Percentiles rank a stretch among this genome's conserved stretches.
Evolutionary conservation across 176 grass and related monocot genomes (phyloP).

Genomic region (Guadua angustifolia): DNA sequence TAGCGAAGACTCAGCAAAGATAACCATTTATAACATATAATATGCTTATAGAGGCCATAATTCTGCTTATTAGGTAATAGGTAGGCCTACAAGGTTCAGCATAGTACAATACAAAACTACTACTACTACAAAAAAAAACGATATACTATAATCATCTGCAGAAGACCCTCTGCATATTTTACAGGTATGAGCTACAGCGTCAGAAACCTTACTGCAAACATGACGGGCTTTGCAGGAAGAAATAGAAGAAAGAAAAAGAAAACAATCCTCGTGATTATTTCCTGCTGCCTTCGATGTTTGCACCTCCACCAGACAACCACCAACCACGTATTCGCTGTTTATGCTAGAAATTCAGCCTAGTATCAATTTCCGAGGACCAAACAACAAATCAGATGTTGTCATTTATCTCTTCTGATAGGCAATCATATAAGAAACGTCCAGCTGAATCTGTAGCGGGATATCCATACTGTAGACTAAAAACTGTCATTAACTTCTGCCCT

Average conservation of each 20-base stretch:
- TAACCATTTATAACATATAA: slow-evolving; percentile 3
- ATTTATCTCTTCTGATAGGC: background rate
- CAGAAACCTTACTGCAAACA: background rate
- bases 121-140: slow-evolving; percentile 13
- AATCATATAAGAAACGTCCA: background rate
- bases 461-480: slow-evolving; percentile 9
- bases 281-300: slow-evolving; percentile 20
- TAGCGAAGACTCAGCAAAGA: background rate
- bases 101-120: slow-evolving; percentile 36
- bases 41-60: slow-evolving; percentile 17
- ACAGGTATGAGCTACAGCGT: slow-evolving; percentile 46
- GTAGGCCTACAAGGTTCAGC: background rate
- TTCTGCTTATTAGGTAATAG: slow-evolving; percentile 5
- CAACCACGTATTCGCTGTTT: background rate
- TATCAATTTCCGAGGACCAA: background rate
- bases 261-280: slow-evolving; percentile 44
- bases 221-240: slow-evolving; percentile 6
- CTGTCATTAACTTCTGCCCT: background rate
- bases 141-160: slow-evolving; percentile 38
- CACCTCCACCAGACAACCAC: background rate
- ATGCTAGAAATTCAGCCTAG: background rate
- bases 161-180: slow-evolving; percentile 50
- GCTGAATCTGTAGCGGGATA: background rate
- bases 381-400: background rate
- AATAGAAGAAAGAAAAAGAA: background rate